Evolutionary conservation across 139 green algal genomes (phyloP), one percentile per base, ranked within the genome.

Genomic region (Yamagishiella unicocca): DNA sequence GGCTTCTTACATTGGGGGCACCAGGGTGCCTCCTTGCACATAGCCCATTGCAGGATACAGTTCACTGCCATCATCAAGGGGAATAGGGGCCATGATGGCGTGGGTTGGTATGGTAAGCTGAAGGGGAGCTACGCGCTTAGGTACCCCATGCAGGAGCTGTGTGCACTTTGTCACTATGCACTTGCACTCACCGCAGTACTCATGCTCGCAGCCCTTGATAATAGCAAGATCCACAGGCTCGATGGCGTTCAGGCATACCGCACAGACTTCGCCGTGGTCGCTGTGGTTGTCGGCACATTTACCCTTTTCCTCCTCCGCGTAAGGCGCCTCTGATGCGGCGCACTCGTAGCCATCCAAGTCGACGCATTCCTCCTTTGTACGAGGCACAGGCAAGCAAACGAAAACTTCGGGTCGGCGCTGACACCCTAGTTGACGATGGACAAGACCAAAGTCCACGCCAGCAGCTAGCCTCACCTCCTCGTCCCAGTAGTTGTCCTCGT

Each of bases 41-140:
- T 45, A 4, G 96, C 92, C 96, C 96, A 98, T 55, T 90, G 85
- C 71, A 98, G 90, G 77, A 98, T 97, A 86, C 96, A 98, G 31
- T 93, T 91, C 29, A 91, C 90, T 95, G 92, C 89, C n/a, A n/a
- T n/a, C n/a, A n/a, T n/a, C n/a, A n/a, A n/a, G n/a, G n/a, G n/a
- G n/a, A n/a, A n/a, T n/a, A n/a, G n/a, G n/a, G n/a, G n/a, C n/a
- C n/a, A n/a, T n/a, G n/a, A n/a, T n/a, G n/a, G n/a, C n/a, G n/a
- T n/a, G n/a, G n/a, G n/a, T n/a, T n/a, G n/a, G n/a, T n/a, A 38
- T 76, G 2, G 6, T 81, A 37, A 82, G 62, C 61, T 8, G 0
- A 37, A 27, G 9, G 45, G 12, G 19, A 46, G 31, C 38, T 19
- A 17, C 17, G 29, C 5, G 6, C 22, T 4, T 19, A 42, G 29